Base-by-base conservation (phyloP, 441 rosid genomes). In the Theobroma grandiflorum region DNA sequence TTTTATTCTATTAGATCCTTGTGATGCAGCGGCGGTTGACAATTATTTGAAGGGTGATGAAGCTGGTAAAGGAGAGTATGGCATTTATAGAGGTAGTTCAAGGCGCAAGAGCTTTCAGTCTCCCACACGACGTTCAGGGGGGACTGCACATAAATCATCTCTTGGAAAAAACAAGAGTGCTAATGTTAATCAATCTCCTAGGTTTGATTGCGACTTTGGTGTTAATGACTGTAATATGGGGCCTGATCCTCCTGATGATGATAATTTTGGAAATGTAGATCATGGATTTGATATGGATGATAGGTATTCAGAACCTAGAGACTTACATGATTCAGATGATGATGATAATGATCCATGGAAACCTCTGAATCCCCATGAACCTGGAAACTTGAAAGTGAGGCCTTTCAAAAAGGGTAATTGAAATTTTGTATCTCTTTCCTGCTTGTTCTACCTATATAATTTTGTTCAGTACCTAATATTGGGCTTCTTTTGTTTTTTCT, bases 291-390 rank as follows among this genome's bases (percentile, higher is more conserved):
- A 89, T 81, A 87, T 90, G 88, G 91, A 89, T 70, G 86, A 87
- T 74, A 85, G 84, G 15, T 79, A 84, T 86, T 85, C 89, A 78
- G 94, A 86, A 82, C 86, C 93, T 70, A 73, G 82, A 82, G 81
- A 89, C 84, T 37, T 80, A 38, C 90, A 85, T 79, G 91, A 89
- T 82, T 85, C 92, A 74, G 95, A 91, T 86, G 89, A 82, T 61
- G 87, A 85, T 52, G 91, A 90, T 35, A 88, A 87, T 76, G 94
- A 96, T 87, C 99, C 96, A 9, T 96, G 99, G 98, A 92, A 92
- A 85, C 98, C 96, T 83, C 66, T 96, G 82, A 92, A 93, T 86
- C 98, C 98, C 64, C 95, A 96, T 87, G 99, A 92, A 82, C 89
- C 91, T 50, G 98, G 99, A 90, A 92, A 84, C 77, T 81, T 94